These are phyloP conservation scores for Akanthomyces muscarius DNA, from an alignment of 2,329 filamentous ascomycete genomes.

Conservation along the genomic window DNA sequence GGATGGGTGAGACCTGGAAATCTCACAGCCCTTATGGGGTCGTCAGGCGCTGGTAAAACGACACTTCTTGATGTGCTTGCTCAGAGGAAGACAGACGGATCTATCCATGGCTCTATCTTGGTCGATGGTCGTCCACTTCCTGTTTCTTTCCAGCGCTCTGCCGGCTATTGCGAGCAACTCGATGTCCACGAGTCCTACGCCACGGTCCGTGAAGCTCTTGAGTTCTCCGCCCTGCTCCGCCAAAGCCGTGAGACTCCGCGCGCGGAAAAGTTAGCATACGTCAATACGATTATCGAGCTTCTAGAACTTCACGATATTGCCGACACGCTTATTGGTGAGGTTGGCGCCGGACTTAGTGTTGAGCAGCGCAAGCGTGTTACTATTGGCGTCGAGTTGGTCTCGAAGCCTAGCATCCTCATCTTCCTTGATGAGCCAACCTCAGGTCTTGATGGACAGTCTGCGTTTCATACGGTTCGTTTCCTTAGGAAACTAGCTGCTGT, in stretches of 20 bases:
- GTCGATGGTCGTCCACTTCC: constrained; percentile 71
- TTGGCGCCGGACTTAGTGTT: constrained; percentile 50
- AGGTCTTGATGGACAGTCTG: constrained; percentile 65
- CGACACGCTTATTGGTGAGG: constrained; percentile 44
- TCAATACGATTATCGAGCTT: constrained; percentile 71
- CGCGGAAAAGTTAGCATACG: constrained; percentile 70
- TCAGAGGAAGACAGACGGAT: constrained; percentile 73
- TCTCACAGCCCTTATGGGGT: constrained; percentile 75
- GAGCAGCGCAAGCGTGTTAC: constrained; percentile 54
- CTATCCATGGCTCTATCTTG: constrained; percentile 68
- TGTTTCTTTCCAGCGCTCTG: constrained; percentile 71
- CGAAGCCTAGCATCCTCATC: constrained; percentile 55
- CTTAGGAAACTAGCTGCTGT: constrained; percentile 62
- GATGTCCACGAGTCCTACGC: constrained; percentile 71
- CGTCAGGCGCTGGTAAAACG: constrained; percentile 80
- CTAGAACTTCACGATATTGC: constrained; percentile 46
- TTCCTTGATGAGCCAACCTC: constrained; percentile 62
- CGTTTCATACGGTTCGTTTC: constrained; percentile 62
- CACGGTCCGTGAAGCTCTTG: constrained; percentile 72
- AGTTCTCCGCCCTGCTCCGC: constrained; percentile 69
- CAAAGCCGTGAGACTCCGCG: constrained; percentile 62
- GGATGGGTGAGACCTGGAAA: constrained; percentile 82
- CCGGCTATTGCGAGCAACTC: constrained; percentile 77
- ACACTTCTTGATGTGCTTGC: constrained; percentile 80
- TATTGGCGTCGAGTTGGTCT: constrained; percentile 58